phyloP scores from a whole-genome alignment of 1,284 basidiomycete genomes.

The Sporisorium graminicola region DNA sequence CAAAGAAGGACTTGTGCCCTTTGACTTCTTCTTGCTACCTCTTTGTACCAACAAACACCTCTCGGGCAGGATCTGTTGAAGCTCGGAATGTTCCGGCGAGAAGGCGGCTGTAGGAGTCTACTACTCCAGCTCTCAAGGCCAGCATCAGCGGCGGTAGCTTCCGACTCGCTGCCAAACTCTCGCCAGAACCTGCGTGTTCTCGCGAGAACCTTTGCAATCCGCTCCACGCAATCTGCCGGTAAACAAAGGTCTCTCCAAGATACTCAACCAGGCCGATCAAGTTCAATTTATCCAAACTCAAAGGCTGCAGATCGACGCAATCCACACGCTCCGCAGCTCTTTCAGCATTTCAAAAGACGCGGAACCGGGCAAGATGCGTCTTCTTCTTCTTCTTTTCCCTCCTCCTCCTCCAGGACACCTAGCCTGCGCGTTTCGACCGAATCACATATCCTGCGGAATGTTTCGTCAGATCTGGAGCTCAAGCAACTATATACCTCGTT shows the following conservation, averaged over 20 bases:
- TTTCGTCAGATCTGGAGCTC: constrained; percentile 32
- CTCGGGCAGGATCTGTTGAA: not conserved
- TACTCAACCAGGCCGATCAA: not conserved
- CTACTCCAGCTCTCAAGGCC: not conserved
- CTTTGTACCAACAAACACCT: not conserved
- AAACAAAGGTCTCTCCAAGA: not conserved
- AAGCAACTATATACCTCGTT: constrained; percentile 42
- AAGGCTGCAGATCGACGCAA: constrained; percentile 31
- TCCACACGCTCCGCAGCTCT: constrained; percentile 39
- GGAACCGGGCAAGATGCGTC: not conserved
- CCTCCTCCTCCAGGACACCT: not conserved
- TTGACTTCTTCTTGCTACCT: not conserved
- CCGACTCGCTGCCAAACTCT: not conserved
- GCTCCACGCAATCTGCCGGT: not conserved
- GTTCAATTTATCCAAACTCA: constrained; percentile 39
- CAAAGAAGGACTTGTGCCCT: not conserved
- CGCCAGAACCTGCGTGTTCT: not conserved
- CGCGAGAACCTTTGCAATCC: not conserved
- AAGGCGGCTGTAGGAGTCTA: not conserved
- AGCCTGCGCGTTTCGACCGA: constrained; percentile 15
- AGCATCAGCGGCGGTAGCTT: not conserved
- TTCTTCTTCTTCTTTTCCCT: not conserved
- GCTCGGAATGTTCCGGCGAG: not conserved
- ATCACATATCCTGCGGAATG: constrained; percentile 31
- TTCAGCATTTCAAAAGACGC: constrained; percentile 27